Evolutionary conservation across 805 yeast species (phyloP).

Genomic region (Yarrowia sp.): DNA sequence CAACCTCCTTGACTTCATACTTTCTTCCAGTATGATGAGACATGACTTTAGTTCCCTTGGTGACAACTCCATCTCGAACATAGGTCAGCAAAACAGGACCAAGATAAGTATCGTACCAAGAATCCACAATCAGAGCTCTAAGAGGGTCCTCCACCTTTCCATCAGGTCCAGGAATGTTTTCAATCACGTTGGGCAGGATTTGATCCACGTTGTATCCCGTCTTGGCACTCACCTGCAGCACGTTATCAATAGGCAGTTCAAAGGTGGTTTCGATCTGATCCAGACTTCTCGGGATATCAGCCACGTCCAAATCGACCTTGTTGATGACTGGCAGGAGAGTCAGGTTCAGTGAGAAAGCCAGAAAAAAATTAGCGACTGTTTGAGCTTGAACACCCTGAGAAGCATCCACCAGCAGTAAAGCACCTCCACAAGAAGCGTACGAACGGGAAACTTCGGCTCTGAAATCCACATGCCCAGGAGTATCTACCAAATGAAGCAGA

Average conservation of each 20-base stretch:
- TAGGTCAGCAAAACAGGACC: constrained; percentile 87
- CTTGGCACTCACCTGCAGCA: constrained; percentile 86
- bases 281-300: constrained; percentile 75
- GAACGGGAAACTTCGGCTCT: constrained; percentile 90
- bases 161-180: constrained; percentile 74
- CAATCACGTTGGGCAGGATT: constrained; percentile 78
- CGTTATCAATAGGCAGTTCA: constrained; percentile 70
- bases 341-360: constrained; percentile 83
- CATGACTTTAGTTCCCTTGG: constrained; percentile 69
- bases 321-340: constrained; percentile 85
- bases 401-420: constrained; percentile 85
- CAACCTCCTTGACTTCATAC: constrained; percentile 89
- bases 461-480: constrained; percentile 98
- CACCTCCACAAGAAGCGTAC: constrained; percentile 96
- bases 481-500: constrained; percentile 85
- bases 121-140: constrained; percentile 83
- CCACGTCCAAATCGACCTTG: constrained; percentile 85
- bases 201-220: constrained; percentile 77
- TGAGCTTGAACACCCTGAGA: constrained; percentile 97
- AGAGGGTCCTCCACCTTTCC: constrained; percentile 56
- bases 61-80: constrained; percentile 77
- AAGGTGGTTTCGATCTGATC: constrained; percentile 84
- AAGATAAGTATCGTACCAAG: constrained; percentile 92
- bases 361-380: constrained; percentile 93
- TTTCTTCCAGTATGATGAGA: constrained; percentile 73